Evolutionary conservation across 73 alveolate genomes (phyloP).

Genomic region (Uronychia binucleata): DNA sequence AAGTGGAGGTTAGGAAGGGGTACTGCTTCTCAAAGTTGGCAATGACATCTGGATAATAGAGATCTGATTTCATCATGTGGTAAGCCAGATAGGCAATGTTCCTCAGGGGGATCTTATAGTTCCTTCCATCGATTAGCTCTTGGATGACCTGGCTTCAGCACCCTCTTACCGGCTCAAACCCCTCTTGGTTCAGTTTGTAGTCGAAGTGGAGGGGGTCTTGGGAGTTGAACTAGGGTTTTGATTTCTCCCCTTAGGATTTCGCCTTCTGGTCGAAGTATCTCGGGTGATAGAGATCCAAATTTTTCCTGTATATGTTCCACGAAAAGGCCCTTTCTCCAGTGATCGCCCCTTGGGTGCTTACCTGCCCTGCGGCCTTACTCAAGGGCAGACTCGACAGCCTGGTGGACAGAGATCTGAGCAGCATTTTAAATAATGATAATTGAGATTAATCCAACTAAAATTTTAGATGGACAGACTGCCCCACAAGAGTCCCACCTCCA

Average conservation of each 20-base stretch:
- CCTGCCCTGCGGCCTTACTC: background rate
- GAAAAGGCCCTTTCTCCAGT: background rate
- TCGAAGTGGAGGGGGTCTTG: slow-evolving; percentile 46
- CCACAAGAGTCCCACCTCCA: too few species aligned
- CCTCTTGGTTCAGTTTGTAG: slow-evolving; percentile 14
- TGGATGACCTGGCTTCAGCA: slow-evolving; percentile 1
- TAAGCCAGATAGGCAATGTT: slow-evolving; percentile 42
- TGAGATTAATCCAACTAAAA: background rate
- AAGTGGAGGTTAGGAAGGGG: background rate
- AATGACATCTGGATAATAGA: slow-evolving; percentile 9
- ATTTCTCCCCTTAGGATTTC: background rate
- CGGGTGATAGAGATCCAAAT: background rate
- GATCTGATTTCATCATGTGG: slow-evolving; percentile 34
- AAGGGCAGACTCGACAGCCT: background rate
- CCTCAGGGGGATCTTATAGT: slow-evolving; percentile 36
- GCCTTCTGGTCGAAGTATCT: background rate
- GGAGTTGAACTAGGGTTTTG: slow-evolving; percentile 6
- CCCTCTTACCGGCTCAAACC: slow-evolving; percentile 12
- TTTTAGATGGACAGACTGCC: too few species aligned
- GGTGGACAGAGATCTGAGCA: background rate
- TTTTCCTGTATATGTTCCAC: background rate
- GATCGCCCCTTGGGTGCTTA: background rate
- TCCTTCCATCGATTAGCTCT: slow-evolving; percentile 7
- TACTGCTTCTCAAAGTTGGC: slow-evolving; percentile 16
- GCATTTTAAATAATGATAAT: background rate